Evolutionary conservation across 2,329 filamentous ascomycete species (phyloP), one percentile per base, ranked within the genome.

Genomic region (Aspergillus eucalypticola): DNA sequence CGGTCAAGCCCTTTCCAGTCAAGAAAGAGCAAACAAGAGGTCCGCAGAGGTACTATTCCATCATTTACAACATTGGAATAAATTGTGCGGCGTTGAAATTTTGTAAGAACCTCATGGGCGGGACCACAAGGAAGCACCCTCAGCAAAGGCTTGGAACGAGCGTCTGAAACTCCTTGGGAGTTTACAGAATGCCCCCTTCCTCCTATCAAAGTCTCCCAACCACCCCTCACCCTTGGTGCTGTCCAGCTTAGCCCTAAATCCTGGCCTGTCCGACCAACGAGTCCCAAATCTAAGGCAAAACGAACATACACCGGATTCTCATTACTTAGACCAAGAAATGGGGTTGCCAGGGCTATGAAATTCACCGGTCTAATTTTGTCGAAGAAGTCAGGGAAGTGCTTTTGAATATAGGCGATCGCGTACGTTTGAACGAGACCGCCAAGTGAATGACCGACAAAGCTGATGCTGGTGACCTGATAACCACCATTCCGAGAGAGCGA

Each of bases 1-100:
- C 92, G 89, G 5, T 90, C 94, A 3, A 99, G 81, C 0, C 95
- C 95, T 76, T 93, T 90, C 95, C 95, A 99, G 73, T 99, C 95
- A 1, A 99, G 81, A 71, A 99, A 99, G 5, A 99, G 79, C n/a
- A 99, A 81, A 75, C 94, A 99, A 64, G 94, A 98, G 4, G 95
- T 99, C 21, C 95, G 87, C 35, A 99, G 79, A 2, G 95, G 95
- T 4, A 99, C 95, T 67, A 99, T 97, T 3, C 93, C 94, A 76
- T 98, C 94, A 71, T 98, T 98, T 67, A 98, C 94, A 11, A 98
- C 93, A 70, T 98, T 98, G 2, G 93, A 96, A 74, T 98, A 98
- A 1, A 97, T 83, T 0, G 95, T 98, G 15, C 94, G 84, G 73
- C 96, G 96, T 21, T 91, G 84, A 75, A 98, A 98, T 77, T 91